Percentiles rank a stretch among this genome's conserved stretches.
phyloP scores from a whole-genome alignment of 176 grass and related monocot species.

The Aechmea fasciata region DNA sequence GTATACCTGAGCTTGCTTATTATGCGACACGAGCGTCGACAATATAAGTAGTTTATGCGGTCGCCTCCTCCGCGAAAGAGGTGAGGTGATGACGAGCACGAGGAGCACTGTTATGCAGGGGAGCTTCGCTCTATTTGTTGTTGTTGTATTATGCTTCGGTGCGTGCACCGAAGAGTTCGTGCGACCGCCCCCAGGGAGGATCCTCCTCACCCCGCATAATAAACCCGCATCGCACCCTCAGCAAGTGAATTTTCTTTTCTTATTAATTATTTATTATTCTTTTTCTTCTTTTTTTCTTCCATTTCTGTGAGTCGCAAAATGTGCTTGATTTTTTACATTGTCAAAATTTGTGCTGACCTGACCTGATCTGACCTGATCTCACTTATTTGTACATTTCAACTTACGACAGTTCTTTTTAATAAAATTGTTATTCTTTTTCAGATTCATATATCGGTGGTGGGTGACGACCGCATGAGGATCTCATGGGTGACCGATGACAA shows the following conservation, averaged over 20 bases:
- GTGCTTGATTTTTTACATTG: neutral
- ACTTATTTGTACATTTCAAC: neutral
- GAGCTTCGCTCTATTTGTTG: slow-evolving; percentile 22
- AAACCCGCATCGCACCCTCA: slow-evolving; percentile 52
- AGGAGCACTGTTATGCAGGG: slow-evolving; percentile 48
- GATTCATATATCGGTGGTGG: slow-evolving; percentile 63
- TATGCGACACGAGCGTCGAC: too few species aligned
- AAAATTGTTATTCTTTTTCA: neutral
- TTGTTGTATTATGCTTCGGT: slow-evolving; percentile 8
- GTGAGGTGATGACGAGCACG: slow-evolving; percentile 26
- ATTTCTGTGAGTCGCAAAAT: neutral
- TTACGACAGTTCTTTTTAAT: neutral
- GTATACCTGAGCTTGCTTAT: too few species aligned
- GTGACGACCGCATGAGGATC: slow-evolving; percentile 34
- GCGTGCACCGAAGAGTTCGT: slow-evolving; percentile 23
- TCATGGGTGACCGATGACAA: slow-evolving; percentile 76
- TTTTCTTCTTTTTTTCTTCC: neutral
- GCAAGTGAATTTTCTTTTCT: slow-evolving; percentile 32
- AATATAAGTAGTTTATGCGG: neutral
- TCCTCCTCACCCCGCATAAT: slow-evolving; percentile 39
- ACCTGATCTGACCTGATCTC: neutral
- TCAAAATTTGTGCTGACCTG: neutral
- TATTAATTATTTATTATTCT: neutral
- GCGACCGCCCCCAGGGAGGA: slow-evolving; percentile 43
- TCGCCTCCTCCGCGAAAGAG: neutral